phyloP scores from a whole-genome alignment of 2,329 filamentous ascomycete species.

The Diaporthe sp. region DNA sequence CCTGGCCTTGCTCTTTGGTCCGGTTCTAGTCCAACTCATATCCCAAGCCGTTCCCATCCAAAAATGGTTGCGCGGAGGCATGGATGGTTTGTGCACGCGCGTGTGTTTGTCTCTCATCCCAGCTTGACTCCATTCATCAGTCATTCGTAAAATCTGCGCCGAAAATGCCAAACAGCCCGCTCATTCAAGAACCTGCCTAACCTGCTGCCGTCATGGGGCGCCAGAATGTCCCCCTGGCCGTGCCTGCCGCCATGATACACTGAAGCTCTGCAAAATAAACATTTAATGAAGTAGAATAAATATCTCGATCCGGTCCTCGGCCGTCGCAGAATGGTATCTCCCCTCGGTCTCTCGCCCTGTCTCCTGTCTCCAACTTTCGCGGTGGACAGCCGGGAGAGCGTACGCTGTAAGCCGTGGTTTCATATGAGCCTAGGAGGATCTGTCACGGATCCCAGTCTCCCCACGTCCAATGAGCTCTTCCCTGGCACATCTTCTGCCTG shows the following conservation, averaged over 20 bases:
- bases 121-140: conserved; percentile 1
- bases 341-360: conserved; percentile 5
- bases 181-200: not conserved
- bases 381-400: not conserved
- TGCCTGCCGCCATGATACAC: conserved; percentile 20
- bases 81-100: not conserved
- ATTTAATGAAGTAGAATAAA: conserved; percentile 27
- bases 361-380: not conserved
- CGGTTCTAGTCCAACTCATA: not conserved
- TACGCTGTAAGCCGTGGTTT: not conserved
- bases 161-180: conserved; percentile 28
- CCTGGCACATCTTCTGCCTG: not conserved
- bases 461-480: not conserved
- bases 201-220: not conserved
- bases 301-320: conserved; percentile 27
- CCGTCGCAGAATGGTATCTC: conserved; percentile 7
- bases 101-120: not conserved
- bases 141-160: conserved; percentile 29
- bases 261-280: conserved; percentile 19
- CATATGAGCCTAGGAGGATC: not conserved
- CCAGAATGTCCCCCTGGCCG: conserved; percentile 16
- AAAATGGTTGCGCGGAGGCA: not conserved
- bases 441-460: not conserved
- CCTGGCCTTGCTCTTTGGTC: not conserved
- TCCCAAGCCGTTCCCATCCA: not conserved